These are phyloP conservation scores for Amanita muscaria DNA, from an alignment of 768 basidiomycete species.

Conservation along the genomic window DNA sequence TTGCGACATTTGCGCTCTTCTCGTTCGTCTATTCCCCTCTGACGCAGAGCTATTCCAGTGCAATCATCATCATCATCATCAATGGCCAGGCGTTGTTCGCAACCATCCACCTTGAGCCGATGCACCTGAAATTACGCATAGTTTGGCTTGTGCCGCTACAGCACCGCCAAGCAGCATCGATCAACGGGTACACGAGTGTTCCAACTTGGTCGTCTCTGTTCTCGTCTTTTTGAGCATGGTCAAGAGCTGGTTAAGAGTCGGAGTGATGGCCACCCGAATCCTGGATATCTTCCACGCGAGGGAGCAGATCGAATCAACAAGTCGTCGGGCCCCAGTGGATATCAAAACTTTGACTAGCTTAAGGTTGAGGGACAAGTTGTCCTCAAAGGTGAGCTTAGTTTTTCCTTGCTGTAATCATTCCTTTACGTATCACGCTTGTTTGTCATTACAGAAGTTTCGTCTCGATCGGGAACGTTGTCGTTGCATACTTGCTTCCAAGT, in stretches of 20 bases:
- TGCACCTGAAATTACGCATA: conserved; percentile 24
- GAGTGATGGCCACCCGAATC: not conserved
- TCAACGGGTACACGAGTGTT: conserved; percentile 44
- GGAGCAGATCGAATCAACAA: conserved; percentile 11
- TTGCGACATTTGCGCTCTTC: conserved; percentile 77
- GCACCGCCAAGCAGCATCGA: conserved; percentile 20
- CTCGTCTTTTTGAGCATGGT: conserved; percentile 52
- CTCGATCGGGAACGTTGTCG: no score
- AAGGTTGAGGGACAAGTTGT: conserved; percentile 4
- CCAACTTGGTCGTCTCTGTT: conserved; percentile 58
- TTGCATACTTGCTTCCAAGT: conserved; percentile 40
- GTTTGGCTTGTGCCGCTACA: conserved; percentile 15
- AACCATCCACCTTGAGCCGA: conserved; percentile 25
- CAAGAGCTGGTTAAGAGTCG: conserved; percentile 25
- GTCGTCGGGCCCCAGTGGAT: not conserved
- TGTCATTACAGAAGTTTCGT: no score
- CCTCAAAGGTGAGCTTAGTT: conserved; percentile 3
- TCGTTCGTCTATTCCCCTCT: conserved; percentile 78
- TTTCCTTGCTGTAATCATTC: no score
- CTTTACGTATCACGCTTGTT: no score
- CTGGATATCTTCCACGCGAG: conserved; percentile 9
- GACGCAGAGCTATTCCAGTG: conserved; percentile 30
- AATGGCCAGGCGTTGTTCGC: conserved; percentile 53
- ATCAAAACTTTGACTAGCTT: conserved; percentile 6
- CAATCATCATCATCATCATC: conserved; percentile 28